These are phyloP conservation scores for Phyllostachys edulis DNA, from an alignment of 176 grass and related monocot species.

Conservation along the genomic window DNA sequence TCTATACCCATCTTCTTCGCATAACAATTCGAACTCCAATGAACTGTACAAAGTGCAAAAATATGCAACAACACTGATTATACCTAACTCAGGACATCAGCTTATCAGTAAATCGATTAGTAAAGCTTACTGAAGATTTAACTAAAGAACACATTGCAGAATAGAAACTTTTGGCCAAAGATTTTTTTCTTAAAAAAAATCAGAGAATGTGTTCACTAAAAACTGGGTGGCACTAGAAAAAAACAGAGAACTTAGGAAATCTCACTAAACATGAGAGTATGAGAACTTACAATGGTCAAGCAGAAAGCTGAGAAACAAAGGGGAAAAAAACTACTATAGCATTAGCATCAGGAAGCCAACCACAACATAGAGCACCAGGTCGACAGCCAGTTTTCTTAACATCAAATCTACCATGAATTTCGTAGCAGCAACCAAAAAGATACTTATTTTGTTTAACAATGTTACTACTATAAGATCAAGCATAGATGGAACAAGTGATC, in stretches of 20 bases:
- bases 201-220: background rate
- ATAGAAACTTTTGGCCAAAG: background rate
- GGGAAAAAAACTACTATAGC: background rate
- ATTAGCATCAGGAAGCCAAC: constrained; percentile 7
- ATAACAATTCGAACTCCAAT: constrained; percentile 16
- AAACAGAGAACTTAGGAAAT: background rate
- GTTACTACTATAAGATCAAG: background rate
- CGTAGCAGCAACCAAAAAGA: background rate
- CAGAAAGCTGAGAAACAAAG: background rate
- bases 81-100: background rate
- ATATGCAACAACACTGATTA: background rate
- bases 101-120: background rate
- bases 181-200: background rate
- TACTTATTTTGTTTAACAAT: background rate
- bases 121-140: background rate
- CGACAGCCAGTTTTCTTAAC: background rate
- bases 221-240: background rate
- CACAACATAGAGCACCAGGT: background rate
- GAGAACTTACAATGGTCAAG: background rate
- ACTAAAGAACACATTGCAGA: background rate
- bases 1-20: background rate
- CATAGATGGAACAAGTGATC: background rate
- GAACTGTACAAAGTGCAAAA: background rate
- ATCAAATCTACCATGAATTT: background rate
- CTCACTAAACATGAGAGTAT: background rate